A percentile compares a stretch with the other conserved stretches of the same genome.
These are phyloP conservation scores for Microbotryum violaceum DNA, from an alignment of 1,284 basidiomycete species.

Conservation along the genomic window DNA sequence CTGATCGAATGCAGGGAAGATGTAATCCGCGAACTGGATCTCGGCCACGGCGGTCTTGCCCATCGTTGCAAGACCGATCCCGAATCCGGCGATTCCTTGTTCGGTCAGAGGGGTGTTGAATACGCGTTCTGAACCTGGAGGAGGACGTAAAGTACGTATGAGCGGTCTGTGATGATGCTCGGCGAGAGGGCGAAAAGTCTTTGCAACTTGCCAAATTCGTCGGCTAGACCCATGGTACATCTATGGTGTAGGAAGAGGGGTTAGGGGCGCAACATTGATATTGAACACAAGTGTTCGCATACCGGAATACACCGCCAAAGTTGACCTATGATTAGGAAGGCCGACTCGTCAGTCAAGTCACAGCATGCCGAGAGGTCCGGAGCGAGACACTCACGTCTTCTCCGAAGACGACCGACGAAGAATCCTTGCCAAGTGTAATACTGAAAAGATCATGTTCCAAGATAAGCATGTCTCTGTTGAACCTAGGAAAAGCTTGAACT, in stretches of 20 bases:
- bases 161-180: slow-evolving; percentile 3
- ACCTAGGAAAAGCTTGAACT: background rate
- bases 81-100: slow-evolving; percentile 91
- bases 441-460: slow-evolving; percentile 41
- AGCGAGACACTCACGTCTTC: slow-evolving; percentile 62
- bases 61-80: slow-evolving; percentile 83
- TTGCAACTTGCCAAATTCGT: slow-evolving; percentile 65
- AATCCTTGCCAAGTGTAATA: slow-evolving; percentile 73
- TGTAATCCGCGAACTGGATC: slow-evolving; percentile 54
- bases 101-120: slow-evolving; percentile 92
- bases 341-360: slow-evolving; percentile 28
- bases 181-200: slow-evolving; percentile 26
- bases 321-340: slow-evolving; percentile 12
- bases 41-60: slow-evolving; percentile 92
- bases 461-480: background rate
- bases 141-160: background rate
- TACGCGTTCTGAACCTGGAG: slow-evolving; percentile 72
- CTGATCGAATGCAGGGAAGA: slow-evolving; percentile 74
- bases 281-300: slow-evolving; percentile 43
- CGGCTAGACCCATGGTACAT: slow-evolving; percentile 66
- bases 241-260: slow-evolving; percentile 1
- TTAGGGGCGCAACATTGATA: slow-evolving; percentile 44
- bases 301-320: slow-evolving; percentile 88
- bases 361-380: background rate
- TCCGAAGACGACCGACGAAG: slow-evolving; percentile 82